Evolutionary conservation across 148 eudicot species (phyloP), one percentile per base, ranked within the genome.

Genomic region (Camellia sinensis): DNA sequence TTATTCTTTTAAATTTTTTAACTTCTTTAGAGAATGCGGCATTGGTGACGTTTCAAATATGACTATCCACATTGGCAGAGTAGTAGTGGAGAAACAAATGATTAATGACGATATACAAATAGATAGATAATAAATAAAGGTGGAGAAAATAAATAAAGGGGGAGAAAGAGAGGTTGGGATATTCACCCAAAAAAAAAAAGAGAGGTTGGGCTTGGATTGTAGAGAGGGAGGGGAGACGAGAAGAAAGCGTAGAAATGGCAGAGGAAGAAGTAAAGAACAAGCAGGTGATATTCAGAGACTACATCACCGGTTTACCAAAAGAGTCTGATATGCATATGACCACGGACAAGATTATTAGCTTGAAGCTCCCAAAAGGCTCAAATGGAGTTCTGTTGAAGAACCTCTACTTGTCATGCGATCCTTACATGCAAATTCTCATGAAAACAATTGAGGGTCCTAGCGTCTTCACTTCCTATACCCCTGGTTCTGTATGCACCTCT

Each of bases 321-420:
- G 77, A 74, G 7, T 5, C 22, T 1, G 77, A 74, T 18, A 56
- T 74, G 50, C 53, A 14, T 12, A 2, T 74, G 41, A 17, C 19
- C 64, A 41, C 11, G 0, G 50, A 57, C 1, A 74, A 57, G 0
- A 57, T 21, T 50, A 74, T 74, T 7, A 0, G 13, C 0, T 57
- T 74, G 77, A 40, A 57, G 65, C 22, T 74, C 3, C 65, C 77
- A 37, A 0, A 57, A 40, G 46, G 64, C 10, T 74, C 48, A 1
- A 56, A 74, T 15, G 65, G 77, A 4, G 48, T 57, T 5, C 21
- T 56, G 77, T 48, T 74, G 17, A 74, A 74, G 65, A 74, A 74
- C 37, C 77, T 74, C 5, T 74, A 57, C 50, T n/a, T 74, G 13
- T 74, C 65, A 3, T 74, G 65, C 22, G 77, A 74, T 7, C 77